These are phyloP conservation scores for Saccharomyces hybrid DNA, from an alignment of 1,139 yeast genomes.

Conservation along the genomic window DNA sequence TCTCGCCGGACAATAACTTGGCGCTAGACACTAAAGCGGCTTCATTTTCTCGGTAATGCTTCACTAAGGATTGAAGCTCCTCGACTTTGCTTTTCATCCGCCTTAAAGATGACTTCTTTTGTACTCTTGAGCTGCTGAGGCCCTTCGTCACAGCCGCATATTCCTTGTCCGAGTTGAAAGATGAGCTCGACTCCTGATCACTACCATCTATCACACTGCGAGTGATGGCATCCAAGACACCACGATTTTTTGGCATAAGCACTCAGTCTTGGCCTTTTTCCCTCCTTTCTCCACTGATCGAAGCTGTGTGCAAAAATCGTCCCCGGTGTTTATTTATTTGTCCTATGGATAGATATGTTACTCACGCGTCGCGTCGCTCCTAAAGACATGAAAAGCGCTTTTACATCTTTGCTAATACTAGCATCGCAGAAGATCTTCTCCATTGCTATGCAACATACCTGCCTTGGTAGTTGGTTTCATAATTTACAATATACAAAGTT, in stretches of 20 bases:
- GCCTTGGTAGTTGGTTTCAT: neutral
- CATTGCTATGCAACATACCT: neutral
- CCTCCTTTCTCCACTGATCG: neutral
- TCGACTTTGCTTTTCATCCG: neutral
- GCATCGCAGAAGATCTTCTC: neutral
- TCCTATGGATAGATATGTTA: neutral
- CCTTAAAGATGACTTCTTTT: neutral
- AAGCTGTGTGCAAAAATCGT: neutral
- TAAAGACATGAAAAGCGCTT: neutral
- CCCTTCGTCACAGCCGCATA: neutral
- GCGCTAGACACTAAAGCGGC: neutral
- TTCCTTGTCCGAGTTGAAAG: neutral
- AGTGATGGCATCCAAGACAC: neutral
- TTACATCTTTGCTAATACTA: neutral
- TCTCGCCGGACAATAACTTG: neutral
- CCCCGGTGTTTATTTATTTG: neutral
- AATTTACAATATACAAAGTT: neutral
- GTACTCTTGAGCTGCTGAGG: neutral
- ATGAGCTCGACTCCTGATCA: neutral
- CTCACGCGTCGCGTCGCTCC: neutral
- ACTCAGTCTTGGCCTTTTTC: neutral
- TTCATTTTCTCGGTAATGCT: neutral
- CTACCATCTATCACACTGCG: neutral
- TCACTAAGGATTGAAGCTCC: neutral
- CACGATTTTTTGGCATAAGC: neutral